Evolutionary conservation across 2,329 filamentous ascomycete species (phyloP), one percentile per base, ranked within the genome.

Genomic region (Aspergillus tubingensis): DNA sequence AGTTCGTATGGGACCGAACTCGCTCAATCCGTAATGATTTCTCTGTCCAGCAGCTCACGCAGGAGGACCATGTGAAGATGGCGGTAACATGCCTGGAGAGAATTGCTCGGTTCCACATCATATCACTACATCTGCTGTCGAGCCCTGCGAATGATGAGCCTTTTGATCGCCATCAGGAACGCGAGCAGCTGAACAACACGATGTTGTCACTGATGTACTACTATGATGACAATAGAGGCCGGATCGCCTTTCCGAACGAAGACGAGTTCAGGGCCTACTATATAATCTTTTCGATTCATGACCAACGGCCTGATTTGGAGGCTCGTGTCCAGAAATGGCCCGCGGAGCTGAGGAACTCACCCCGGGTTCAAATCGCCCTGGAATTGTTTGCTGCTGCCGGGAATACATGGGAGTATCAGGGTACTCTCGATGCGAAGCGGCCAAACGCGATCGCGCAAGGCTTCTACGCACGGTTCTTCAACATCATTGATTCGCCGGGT

Each of bases 1-100:
- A 83, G 62, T 89, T 88, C 70, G 81, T 88, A 25, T 89, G 86
- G 86, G 86, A 88, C 69, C 81, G 86, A 17, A 88, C 86, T 36
- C 81, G 86, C 50, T 86, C 85, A 5, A 83, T 89, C 60, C 82
- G 86, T 43, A 88, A 88, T 67, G 86, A 89, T 69, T 85, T 88
- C 54, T 85, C 85, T 2, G 86, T 88, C 19, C 85, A 88, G 70
- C 83, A 85, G 67, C 75, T 87, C 59, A 83, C 81, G 7, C 83
- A 82, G 62, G 72, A 77, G n/a, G 76, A 79, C n/a, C 83, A 88
- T 68, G 79, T 88, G 38, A 74, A 77, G 50, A 80, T 83, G 19
- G 83, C 85, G 4, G 83, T 88, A 6, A 82, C 83, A 21, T 88
- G 85, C 66, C 82, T 85, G 52, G 86, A 89, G 70, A 79, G 84